Evolutionary conservation across 1,284 basidiomycete species (phyloP), one percentile per base, ranked within the genome.

Genomic region (Pisolithus thermaeus): DNA sequence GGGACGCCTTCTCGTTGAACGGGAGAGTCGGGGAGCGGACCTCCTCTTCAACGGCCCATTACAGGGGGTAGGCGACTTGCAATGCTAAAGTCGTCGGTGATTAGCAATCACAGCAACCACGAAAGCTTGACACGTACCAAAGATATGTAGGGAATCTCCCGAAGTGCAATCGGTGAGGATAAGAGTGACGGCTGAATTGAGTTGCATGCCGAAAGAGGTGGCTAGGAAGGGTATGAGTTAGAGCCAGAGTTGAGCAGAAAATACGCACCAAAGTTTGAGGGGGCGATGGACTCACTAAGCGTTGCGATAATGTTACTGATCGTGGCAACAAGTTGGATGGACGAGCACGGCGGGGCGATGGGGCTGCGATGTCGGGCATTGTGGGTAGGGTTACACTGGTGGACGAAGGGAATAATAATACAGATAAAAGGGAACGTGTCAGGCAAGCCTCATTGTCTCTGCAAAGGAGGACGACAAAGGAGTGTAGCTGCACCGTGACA

Each of bases 11-110:
- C 71, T 59, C 27, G 56, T 46, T 18, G 59, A 58, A 55, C 63
- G 73, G 41, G 56, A 58, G 45, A 50, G 50, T 39, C 58, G 66
- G 22, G 59, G 59, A 42, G 57, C 49, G 7, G 56, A 35, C 11
- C 63, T 62, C 48, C 69, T 61, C 59, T 70, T 72, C 58, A 62
- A 58, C 44, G 70, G 51, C 42, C 57, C 36, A 36, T 55, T 64
- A 52, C 71, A 73, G 30, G 72, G 71, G 14, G 69, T 62, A 27
- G 70, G 71, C 18, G 72, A 72, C 46, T 70, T 71, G 7, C 67
- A 55, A 47, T 73, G 56, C 16, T 46, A 49, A 46, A 45, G 49
- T n/a, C 12, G 50, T 69, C 16, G 41, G 40, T 11, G 35, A 66
- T 22, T n/a, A 50, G 20, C 28, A 48, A n/a, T 0, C 5, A n/a